Percentiles rank a stretch among this genome's conserved stretches.
These are phyloP conservation scores for Solanum corneliomulleri DNA, from an alignment of 257 asterid genomes.

Conservation along the genomic window DNA sequence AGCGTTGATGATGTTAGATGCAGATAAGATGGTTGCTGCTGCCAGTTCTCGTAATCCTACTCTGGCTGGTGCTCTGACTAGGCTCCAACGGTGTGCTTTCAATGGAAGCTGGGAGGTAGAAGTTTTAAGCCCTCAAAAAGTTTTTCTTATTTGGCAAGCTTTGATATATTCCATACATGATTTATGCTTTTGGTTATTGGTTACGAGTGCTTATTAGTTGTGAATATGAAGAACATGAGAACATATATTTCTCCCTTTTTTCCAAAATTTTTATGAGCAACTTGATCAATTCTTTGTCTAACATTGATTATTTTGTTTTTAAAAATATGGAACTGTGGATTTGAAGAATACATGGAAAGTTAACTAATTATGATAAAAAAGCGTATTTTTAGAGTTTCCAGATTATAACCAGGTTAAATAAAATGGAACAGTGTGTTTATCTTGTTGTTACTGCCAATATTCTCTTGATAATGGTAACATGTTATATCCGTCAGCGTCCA, in stretches of 20 bases:
- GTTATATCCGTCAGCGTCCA: neutral
- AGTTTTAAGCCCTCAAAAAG: neutral
- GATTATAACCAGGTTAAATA: neutral
- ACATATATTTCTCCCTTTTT: neutral
- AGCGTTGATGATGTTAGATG: constrained; percentile 98
- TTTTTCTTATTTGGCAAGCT: neutral
- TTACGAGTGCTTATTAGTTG: neutral
- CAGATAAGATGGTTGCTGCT: constrained; percentile 99
- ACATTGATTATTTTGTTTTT: neutral
- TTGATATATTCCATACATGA: neutral
- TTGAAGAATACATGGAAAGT: neutral
- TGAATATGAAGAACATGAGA: neutral
- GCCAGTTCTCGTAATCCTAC: constrained; percentile 99
- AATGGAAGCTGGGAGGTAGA: constrained; percentile 99
- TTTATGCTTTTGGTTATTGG: neutral
- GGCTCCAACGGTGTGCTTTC: constrained; percentile 97
- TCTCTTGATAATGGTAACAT: neutral
- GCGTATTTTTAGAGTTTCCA: neutral
- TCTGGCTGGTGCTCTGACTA: constrained; percentile 92
- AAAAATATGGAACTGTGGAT: neutral
- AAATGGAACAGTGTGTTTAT: neutral
- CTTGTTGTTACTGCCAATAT: neutral
- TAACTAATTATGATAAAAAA: neutral
- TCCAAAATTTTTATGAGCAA: neutral
- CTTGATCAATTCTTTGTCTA: neutral